phyloP scores from a whole-genome alignment of 768 basidiomycete genomes.

The Mycena amicta region DNA sequence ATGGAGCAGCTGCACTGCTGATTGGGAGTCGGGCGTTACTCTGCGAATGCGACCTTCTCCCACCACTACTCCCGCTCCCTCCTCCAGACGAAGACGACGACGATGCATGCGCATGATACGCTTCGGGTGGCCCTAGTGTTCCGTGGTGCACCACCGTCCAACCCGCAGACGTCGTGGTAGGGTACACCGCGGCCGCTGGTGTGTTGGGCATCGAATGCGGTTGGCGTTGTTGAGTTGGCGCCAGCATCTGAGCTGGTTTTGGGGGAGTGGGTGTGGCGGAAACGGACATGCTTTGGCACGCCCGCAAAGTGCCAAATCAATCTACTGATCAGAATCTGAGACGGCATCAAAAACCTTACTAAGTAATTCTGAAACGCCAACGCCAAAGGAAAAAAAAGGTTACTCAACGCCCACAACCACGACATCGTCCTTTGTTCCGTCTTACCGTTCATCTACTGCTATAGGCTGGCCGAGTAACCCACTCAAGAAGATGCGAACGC shows the following conservation, averaged over 20 bases:
- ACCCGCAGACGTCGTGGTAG: constrained; percentile 6
- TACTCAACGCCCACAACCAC: too few relatives aligned
- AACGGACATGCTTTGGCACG: neutral
- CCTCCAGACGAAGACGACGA: neutral
- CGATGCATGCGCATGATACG: neutral
- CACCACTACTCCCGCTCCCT: neutral
- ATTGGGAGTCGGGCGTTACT: constrained; percentile 12
- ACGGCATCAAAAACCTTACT: too few relatives aligned
- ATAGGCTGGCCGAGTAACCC: too few relatives aligned
- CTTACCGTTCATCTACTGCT: too few relatives aligned
- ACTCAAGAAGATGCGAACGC: too few relatives aligned
- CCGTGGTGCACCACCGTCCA: constrained; percentile 24
- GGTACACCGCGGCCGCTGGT: constrained; percentile 5
- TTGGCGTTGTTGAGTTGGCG: neutral
- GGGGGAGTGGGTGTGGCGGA: neutral
- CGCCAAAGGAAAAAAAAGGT: too few relatives aligned
- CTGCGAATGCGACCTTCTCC: constrained; percentile 1
- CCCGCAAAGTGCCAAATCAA: neutral
- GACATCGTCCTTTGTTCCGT: too few relatives aligned
- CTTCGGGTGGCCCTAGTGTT: constrained; percentile 13
- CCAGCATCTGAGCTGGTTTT: neutral
- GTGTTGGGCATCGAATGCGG: neutral
- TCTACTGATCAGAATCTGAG: neutral
- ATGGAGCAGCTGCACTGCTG: neutral
- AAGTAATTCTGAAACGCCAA: too few relatives aligned